Conservation (phyloP, 1,284 basidiomycete genomes). For the Marasmius fiardii region DNA sequence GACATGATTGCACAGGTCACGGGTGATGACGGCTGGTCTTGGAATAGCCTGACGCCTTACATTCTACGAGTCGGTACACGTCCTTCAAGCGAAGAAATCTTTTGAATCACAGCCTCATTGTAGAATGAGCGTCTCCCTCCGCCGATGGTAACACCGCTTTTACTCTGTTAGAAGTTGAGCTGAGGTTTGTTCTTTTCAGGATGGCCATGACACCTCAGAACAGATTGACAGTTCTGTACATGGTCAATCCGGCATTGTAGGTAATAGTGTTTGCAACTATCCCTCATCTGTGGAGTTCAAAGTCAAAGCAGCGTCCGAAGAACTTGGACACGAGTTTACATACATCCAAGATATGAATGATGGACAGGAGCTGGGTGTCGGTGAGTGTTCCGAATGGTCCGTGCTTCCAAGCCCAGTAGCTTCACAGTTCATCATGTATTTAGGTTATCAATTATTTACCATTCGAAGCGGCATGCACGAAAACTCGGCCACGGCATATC, state of each 20-base stretch:
- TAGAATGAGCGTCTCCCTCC: constrained; percentile 1
- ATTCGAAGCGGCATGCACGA: not conserved
- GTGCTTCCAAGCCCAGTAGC: too few relatives aligned
- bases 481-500: constrained; percentile 1
- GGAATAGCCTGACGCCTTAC: constrained; percentile 3
- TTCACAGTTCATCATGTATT: not conserved
- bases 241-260: not conserved
- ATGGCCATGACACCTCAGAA: not conserved
- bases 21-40: constrained; percentile 1
- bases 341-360: not conserved
- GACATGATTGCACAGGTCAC: constrained; percentile 2
- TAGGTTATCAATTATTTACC: not conserved
- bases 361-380: not conserved
- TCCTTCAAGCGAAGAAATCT: not conserved
- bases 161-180: not conserved
- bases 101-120: not conserved
- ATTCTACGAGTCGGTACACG: not conserved
- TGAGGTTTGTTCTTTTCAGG: not conserved
- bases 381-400: not conserved
- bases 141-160: not conserved
- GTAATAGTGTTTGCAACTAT: not conserved
- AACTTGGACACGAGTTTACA: not conserved
- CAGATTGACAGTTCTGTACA: not conserved
- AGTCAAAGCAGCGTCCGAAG: not conserved
- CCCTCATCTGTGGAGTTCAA: not conserved